Percentiles rank a stretch among this genome's conserved stretches.
Conservation (phyloP, 768 basidiomycete genomes). For the Kondoa malvinella region DNA sequence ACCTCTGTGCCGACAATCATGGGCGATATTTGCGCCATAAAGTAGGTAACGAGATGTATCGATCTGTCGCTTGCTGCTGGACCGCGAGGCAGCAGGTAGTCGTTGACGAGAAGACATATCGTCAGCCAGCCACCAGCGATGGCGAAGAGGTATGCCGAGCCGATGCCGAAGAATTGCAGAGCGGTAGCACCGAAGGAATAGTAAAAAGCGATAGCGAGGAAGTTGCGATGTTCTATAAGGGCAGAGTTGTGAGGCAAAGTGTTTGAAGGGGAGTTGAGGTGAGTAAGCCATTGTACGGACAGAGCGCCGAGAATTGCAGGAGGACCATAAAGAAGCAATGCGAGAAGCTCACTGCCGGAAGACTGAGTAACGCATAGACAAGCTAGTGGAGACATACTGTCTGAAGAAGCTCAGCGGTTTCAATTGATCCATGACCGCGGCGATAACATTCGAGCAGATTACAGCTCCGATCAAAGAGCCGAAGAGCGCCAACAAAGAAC, state of each 20-base stretch:
- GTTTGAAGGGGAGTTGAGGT: background rate
- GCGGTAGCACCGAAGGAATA: constrained; percentile 43
- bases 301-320: constrained; percentile 51
- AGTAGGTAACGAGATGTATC: constrained; percentile 45
- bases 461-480: constrained; percentile 44
- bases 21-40: constrained; percentile 42
- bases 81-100: constrained; percentile 25
- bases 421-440: constrained; percentile 47
- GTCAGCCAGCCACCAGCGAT: constrained; percentile 46
- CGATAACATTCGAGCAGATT: constrained; percentile 51
- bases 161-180: constrained; percentile 49
- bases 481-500: constrained; percentile 40
- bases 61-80: background rate
- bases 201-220: constrained; percentile 44
- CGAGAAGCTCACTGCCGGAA: constrained; percentile 55
- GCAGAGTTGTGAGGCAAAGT: background rate
- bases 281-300: constrained; percentile 39
- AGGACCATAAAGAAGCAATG: constrained; percentile 55
- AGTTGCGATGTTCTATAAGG: constrained; percentile 44
- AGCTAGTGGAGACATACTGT: background rate
- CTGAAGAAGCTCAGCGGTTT: constrained; percentile 56
- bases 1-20: constrained; percentile 37
- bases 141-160: constrained; percentile 61
- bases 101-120: constrained; percentile 43
- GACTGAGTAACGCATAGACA: constrained; percentile 15